phyloP scores from a whole-genome alignment of 106 monocot genomes.

The Hemerocallis citrina region DNA sequence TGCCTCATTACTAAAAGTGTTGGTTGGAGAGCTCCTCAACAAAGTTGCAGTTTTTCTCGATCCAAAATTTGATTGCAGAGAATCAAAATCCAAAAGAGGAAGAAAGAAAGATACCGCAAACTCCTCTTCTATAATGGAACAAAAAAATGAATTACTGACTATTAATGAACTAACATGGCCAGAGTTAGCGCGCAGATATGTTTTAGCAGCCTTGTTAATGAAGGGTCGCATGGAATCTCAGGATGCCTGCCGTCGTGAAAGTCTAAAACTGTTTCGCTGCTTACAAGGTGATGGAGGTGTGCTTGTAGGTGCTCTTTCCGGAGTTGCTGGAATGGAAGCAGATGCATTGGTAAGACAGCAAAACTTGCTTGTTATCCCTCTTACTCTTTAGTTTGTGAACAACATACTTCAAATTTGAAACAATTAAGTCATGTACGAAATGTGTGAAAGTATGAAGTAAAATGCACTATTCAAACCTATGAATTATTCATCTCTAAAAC shows the following conservation, averaged over 20 bases:
- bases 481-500: no score
- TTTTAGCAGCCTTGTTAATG: conserved; percentile 49
- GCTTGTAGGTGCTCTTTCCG: conserved; percentile 70
- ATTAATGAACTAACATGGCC: conserved; percentile 85
- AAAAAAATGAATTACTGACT: conserved; percentile 47
- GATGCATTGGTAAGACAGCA: conserved; percentile 76
- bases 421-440: no score
- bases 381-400: no score
- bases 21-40: conserved; percentile 48
- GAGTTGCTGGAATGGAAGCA: conserved; percentile 83
- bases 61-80: conserved; percentile 60
- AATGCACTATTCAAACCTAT: no score
- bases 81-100: conserved; percentile 69
- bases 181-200: conserved; percentile 76
- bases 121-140: conserved; percentile 28
- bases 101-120: conserved; percentile 62
- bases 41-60: conserved; percentile 62
- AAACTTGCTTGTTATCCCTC: not conserved
- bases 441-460: no score
- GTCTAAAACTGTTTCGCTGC: conserved; percentile 69
- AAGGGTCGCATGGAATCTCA: conserved; percentile 45
- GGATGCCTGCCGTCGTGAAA: conserved; percentile 59
- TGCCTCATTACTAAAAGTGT: conserved; percentile 54
- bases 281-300: conserved; percentile 86
- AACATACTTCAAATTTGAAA: no score